A percentile compares a stretch with the other conserved stretches of the same genome.
These are phyloP conservation scores for Colletotrichum salicis DNA, from an alignment of 2,329 filamentous ascomycete species.

Conservation along the genomic window DNA sequence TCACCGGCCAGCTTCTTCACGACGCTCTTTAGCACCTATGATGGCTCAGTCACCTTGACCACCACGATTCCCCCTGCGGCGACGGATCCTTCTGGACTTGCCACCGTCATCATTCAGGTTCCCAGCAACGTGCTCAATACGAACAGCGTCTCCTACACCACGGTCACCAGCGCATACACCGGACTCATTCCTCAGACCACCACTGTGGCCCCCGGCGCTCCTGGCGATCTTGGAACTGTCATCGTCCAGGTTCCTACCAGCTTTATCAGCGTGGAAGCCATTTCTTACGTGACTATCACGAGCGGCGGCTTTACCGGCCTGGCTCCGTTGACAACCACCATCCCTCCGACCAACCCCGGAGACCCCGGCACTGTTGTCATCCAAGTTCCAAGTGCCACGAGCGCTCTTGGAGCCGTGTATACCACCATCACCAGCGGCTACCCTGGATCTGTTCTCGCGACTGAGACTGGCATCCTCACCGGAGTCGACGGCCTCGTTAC, in stretches of 20 bases:
- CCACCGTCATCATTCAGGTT: not conserved
- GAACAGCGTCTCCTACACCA: not conserved
- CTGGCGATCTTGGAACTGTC: not conserved
- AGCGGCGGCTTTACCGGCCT: not conserved
- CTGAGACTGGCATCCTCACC: not conserved
- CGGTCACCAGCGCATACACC: constrained; percentile 7
- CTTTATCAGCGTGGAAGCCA: not conserved
- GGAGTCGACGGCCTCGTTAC: constrained; percentile 10
- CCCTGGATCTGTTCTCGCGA: not conserved
- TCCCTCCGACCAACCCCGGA: constrained; percentile 19
- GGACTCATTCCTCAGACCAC: not conserved
- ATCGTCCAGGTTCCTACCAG: not conserved
- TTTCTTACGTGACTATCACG: not conserved
- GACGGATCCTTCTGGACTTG: not conserved
- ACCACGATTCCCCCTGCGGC: not conserved
- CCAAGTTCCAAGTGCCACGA: constrained; percentile 3
- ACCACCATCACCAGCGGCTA: constrained; percentile 27
- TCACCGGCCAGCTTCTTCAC: not conserved
- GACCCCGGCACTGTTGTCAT: constrained; percentile 24
- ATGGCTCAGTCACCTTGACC: not conserved
- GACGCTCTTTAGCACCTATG: not conserved
- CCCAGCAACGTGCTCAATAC: constrained; percentile 10
- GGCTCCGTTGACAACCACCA: constrained; percentile 5
- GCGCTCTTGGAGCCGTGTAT: not conserved
- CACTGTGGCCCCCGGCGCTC: not conserved